phyloP scores from a whole-genome alignment of 371 early-diverging fungal genomes.

The Lichtheimia ramosa region DNA sequence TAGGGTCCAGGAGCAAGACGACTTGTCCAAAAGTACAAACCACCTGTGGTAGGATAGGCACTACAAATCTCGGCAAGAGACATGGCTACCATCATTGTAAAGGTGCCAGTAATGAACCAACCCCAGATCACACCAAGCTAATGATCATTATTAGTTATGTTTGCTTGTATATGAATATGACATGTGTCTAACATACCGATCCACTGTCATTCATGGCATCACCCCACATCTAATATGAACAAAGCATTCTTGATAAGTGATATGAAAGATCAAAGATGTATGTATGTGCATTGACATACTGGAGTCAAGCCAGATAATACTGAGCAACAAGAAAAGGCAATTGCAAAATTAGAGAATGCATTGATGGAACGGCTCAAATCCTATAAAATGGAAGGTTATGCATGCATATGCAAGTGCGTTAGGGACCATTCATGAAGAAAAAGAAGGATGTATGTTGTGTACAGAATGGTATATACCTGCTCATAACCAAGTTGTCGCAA shows the following conservation, averaged over 20 bases:
- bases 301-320: conserved; percentile 62
- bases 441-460: neutral
- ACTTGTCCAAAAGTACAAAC: conserved; percentile 70
- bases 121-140: conserved; percentile 71
- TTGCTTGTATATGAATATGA: no score
- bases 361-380: conserved; percentile 67
- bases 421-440: no score
- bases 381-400: conserved; percentile 24
- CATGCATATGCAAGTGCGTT: neutral
- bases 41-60: conserved; percentile 74
- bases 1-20: conserved; percentile 53
- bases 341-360: conserved; percentile 62
- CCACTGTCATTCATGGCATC: conserved; percentile 65
- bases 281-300: conserved; percentile 17
- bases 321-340: conserved; percentile 64
- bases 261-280: neutral
- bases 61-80: conserved; percentile 77
- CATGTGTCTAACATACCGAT: no score
- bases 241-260: neutral
- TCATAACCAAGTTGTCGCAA: conserved; percentile 49
- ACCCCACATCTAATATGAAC: conserved; percentile 46
- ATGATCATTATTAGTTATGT: no score
- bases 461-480: conserved; percentile 25
- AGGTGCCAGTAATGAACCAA: conserved; percentile 60
- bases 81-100: conserved; percentile 63